A percentile compares a stretch with the other conserved stretches of the same genome.
Conservation (phyloP, 1,284 basidiomycete species). For the Mycena sp. region DNA sequence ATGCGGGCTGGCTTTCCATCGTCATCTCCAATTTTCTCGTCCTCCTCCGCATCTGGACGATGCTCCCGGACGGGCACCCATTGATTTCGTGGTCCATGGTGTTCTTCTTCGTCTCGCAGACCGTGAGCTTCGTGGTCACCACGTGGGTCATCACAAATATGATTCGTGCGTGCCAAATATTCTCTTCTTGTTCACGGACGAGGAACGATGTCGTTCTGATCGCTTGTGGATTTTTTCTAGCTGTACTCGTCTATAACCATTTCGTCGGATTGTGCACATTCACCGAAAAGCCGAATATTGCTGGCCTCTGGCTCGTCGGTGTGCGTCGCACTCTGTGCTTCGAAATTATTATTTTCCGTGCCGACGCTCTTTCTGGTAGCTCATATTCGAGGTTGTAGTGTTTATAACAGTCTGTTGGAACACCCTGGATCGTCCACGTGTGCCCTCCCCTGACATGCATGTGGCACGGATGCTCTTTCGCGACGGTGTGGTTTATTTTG, state of each 20-base stretch:
- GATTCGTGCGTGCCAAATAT: no score
- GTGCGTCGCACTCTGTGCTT: not conserved
- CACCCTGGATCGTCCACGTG: slow-evolving; percentile 5
- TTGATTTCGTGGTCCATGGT: slow-evolving; percentile 19
- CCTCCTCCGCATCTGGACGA: slow-evolving; percentile 30
- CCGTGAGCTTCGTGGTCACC: not conserved
- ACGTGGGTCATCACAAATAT: not conserved
- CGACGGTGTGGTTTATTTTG: slow-evolving; percentile 22
- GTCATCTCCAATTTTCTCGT: slow-evolving; percentile 26
- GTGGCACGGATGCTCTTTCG: slow-evolving; percentile 8
- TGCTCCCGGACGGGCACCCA: slow-evolving; percentile 21
- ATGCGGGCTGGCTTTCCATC: not conserved
- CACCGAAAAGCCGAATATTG: not conserved
- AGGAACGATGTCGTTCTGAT: no score
- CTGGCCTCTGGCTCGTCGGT: slow-evolving; percentile 5
- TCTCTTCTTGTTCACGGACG: no score
- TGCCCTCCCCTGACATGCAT: not conserved
- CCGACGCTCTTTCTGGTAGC: no score
- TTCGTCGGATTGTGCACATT: not conserved
- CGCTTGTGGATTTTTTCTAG: no score
- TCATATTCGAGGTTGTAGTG: slow-evolving; percentile 18
- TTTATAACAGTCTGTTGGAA: slow-evolving; percentile 18
- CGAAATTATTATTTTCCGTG: no score
- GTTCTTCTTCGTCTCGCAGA: not conserved
- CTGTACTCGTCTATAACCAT: no score